A percentile compares a stretch with the other conserved stretches of the same genome.
These are phyloP conservation scores for Aspergillus cejpii DNA, from an alignment of 2,329 filamentous ascomycete species.

Conservation along the genomic window DNA sequence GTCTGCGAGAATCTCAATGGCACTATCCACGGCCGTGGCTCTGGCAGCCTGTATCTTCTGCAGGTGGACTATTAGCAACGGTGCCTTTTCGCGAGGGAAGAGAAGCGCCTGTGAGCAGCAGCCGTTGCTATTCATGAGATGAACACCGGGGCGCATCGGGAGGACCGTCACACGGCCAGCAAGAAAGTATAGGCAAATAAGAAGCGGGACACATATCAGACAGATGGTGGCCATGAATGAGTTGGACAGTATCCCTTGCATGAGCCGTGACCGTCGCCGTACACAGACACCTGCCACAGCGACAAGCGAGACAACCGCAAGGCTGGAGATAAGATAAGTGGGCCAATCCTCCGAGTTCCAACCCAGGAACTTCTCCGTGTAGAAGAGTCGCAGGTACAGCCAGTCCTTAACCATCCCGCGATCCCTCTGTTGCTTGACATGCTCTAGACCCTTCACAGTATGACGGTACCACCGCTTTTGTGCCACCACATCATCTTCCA, in stretches of 20 bases:
- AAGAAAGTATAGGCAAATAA: conserved; percentile 37
- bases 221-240: conserved; percentile 23
- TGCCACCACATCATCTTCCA: conserved; percentile 46
- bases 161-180: conserved; percentile 38
- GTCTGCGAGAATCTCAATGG: conserved; percentile 17
- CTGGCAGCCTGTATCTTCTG: conserved; percentile 9
- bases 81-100: conserved; percentile 33
- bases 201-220: conserved; percentile 25
- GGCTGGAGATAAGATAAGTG: conserved; percentile 32
- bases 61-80: conserved; percentile 13
- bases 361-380: conserved; percentile 43
- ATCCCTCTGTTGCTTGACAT: conserved; percentile 22
- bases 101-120: conserved; percentile 44
- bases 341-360: conserved; percentile 42
- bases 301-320: conserved; percentile 17
- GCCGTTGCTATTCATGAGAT: conserved; percentile 39
- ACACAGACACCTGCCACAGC: conserved; percentile 13
- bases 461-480: conserved; percentile 44
- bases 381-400: conserved; percentile 45
- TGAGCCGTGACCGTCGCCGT: conserved; percentile 12
- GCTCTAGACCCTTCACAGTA: conserved; percentile 34
- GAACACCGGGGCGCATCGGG: conserved; percentile 34
- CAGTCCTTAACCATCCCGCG: conserved; percentile 16
- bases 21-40: conserved; percentile 17
- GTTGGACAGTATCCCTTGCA: conserved; percentile 17